Conservation (phyloP, 2,329 filamentous ascomycete genomes). For the Helotiales sp. region DNA sequence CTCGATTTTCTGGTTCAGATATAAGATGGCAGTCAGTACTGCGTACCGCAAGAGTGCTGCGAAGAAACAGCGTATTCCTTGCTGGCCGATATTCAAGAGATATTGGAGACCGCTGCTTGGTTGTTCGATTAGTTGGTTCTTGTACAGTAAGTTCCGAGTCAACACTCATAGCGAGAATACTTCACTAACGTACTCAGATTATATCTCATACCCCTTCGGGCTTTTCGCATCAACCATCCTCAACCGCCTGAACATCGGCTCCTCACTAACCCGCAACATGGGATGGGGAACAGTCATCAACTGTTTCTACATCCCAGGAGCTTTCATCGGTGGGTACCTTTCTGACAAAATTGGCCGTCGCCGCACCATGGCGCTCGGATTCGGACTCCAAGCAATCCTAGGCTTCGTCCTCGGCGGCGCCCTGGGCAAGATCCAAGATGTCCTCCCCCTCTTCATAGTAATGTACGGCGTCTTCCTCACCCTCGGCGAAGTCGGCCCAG, state of each 20-base stretch:
- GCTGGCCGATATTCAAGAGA: constrained; percentile 50
- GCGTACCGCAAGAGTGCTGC: constrained; percentile 42
- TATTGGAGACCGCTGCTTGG: constrained; percentile 65
- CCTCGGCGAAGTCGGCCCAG: constrained; percentile 56
- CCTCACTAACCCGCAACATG: constrained; percentile 49
- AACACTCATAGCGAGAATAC: background rate
- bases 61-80: constrained; percentile 51
- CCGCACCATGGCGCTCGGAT: constrained; percentile 57
- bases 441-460: constrained; percentile 57
- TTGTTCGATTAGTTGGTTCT: constrained; percentile 49
- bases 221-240: constrained; percentile 61
- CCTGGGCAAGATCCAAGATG: constrained; percentile 49
- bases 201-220: constrained; percentile 59
- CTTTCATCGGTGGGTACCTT: constrained; percentile 53
- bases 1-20: constrained; percentile 57
- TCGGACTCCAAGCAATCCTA: constrained; percentile 50
- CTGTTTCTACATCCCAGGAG: constrained; percentile 56
- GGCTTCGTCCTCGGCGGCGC: constrained; percentile 57
- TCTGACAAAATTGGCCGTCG: constrained; percentile 54
- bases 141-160: background rate
- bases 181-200: constrained; percentile 51
- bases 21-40: constrained; percentile 57
- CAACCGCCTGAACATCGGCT: constrained; percentile 47
- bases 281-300: constrained; percentile 51
- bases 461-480: constrained; percentile 57